phyloP scores from a whole-genome alignment of 306 rosid species.

The Rosa multiflora region DNA sequence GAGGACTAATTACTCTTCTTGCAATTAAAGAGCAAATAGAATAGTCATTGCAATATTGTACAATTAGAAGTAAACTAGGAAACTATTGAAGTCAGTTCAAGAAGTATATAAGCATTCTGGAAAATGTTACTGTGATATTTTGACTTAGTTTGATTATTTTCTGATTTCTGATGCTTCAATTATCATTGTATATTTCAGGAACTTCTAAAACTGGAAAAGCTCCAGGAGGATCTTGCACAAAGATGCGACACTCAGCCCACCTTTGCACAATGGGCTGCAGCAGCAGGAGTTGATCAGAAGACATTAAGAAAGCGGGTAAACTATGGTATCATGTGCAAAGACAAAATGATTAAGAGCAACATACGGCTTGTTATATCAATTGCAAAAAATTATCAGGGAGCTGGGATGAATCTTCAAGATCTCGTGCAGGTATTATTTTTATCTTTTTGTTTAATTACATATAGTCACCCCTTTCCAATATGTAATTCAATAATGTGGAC shows the following conservation, averaged over 20 bases:
- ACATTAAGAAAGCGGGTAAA: slow-evolving; percentile 74
- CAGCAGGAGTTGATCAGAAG: slow-evolving; percentile 81
- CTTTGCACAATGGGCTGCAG: slow-evolving; percentile 90
- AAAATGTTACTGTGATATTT: not conserved
- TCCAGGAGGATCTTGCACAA: slow-evolving; percentile 68
- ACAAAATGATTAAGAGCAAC: slow-evolving; percentile 94
- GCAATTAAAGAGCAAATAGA: not conserved
- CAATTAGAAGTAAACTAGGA: slow-evolving; percentile 8
- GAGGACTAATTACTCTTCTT: not conserved
- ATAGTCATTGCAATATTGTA: not conserved
- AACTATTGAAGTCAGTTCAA: not conserved
- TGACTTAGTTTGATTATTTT: not conserved
- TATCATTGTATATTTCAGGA: slow-evolving; percentile 52
- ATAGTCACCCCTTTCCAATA: not conserved
- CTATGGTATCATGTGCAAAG: slow-evolving; percentile 77
- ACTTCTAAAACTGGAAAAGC: slow-evolving; percentile 77
- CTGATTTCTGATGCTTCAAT: slow-evolving; percentile 34
- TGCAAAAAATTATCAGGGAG: slow-evolving; percentile 88
- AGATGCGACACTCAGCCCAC: slow-evolving; percentile 76
- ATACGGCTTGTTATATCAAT: slow-evolving; percentile 92
- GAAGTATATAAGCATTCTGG: not conserved
- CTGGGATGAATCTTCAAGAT: slow-evolving; percentile 94
- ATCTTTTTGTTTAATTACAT: not conserved
- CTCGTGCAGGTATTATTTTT: slow-evolving; percentile 79
- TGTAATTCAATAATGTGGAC: not conserved